Evolutionary conservation across 2,329 filamentous ascomycete genomes (phyloP).

Genomic region (Teratosphaeria viscida): DNA sequence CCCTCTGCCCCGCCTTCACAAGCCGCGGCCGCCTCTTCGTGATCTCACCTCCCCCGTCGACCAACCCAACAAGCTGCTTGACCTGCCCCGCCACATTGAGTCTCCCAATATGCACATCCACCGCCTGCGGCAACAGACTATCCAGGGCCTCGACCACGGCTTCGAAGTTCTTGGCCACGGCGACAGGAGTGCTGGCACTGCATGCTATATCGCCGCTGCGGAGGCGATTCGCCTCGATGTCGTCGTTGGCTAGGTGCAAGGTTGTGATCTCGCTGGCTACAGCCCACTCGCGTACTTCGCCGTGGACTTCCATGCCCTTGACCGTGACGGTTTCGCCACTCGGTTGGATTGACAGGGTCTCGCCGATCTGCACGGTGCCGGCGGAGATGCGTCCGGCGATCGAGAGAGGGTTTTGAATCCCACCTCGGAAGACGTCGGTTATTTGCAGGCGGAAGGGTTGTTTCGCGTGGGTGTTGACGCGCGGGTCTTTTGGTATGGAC

Average conservation of each 20-base stretch:
- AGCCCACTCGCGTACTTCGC: constrained; percentile 69
- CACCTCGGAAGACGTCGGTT: constrained; percentile 72
- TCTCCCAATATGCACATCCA: constrained; percentile 80
- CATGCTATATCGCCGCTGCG: constrained; percentile 76
- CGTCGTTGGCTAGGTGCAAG: constrained; percentile 60
- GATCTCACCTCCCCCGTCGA: constrained; percentile 65
- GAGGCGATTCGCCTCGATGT: constrained; percentile 71
- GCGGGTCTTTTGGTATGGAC: constrained; percentile 55
- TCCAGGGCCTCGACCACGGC: constrained; percentile 85
- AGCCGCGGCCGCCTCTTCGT: constrained; percentile 77
- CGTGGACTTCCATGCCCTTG: constrained; percentile 70
- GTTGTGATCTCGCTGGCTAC: constrained; percentile 84
- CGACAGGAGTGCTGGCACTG: constrained; percentile 49
- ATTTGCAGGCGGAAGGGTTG: constrained; percentile 81
- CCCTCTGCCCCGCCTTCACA: constrained; percentile 65
- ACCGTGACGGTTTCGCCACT: constrained; percentile 70
- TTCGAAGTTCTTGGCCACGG: constrained; percentile 62
- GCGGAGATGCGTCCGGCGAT: constrained; percentile 78
- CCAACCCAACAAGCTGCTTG: constrained; percentile 55
- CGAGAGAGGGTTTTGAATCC: constrained; percentile 69
- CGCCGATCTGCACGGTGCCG: constrained; percentile 74
- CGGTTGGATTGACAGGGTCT: constrained; percentile 68
- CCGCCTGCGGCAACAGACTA: constrained; percentile 73
- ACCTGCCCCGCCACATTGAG: constrained; percentile 71
- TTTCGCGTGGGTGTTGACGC: constrained; percentile 39